Conservation (phyloP, 2,329 filamentous ascomycete genomes). For the Macrophomina tecta region DNA sequence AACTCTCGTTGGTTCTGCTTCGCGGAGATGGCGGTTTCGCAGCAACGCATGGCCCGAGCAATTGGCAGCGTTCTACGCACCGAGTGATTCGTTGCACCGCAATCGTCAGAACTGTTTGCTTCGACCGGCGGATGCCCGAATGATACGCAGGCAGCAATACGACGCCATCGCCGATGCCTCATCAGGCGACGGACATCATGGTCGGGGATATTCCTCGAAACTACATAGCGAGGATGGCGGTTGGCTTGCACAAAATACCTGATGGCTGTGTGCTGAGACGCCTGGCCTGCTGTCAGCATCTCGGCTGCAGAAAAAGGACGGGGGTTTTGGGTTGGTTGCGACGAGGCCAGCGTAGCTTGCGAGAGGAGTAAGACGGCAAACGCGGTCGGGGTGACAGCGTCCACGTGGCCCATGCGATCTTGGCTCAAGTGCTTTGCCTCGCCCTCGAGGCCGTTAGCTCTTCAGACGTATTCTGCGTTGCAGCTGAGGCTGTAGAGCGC, state of each 20-base stretch:
- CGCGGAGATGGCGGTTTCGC: too few relatives aligned
- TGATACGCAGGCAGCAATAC: too few relatives aligned
- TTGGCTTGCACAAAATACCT: constrained; percentile 12
- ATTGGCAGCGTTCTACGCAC: too few relatives aligned
- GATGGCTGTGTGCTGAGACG: not conserved
- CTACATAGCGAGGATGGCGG: not conserved
- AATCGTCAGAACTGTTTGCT: too few relatives aligned
- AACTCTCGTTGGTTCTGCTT: too few relatives aligned
- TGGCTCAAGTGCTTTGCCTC: not conserved
- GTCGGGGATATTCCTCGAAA: constrained; percentile 3
- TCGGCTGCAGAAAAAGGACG: not conserved
- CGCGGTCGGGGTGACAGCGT: not conserved
- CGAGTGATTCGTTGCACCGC: too few relatives aligned
- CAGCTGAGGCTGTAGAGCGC: not conserved
- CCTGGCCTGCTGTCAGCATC: constrained; percentile 14
- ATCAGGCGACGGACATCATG: not conserved
- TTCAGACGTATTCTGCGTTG: not conserved
- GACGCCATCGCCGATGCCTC: not conserved
- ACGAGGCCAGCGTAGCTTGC: too few relatives aligned
- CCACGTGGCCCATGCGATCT: not conserved
- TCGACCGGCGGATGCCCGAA: too few relatives aligned
- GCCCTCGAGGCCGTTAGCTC: not conserved
- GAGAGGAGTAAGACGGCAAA: not conserved
- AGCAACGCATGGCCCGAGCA: too few relatives aligned
- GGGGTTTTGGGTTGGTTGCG: not conserved